Evolutionary conservation across 345 rosid genomes (phyloP).

Genomic region (Brassica napus): Da-Ae NC_063438.1:3898001-3898500

Average conservation of each 20-base stretch:
- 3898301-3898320: background rate
- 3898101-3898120: slow-evolving; percentile 21
- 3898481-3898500: background rate
- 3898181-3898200: background rate
- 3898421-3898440: background rate
- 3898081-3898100: slow-evolving; percentile 2
- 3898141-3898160: slow-evolving; percentile 19
- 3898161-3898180: background rate
- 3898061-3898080: background rate
- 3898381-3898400: background rate
- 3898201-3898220: background rate
- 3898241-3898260: background rate
- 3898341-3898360: background rate
- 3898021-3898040: background rate
- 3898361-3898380: background rate
- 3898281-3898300: background rate
- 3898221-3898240: background rate
- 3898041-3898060: background rate
- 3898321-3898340: background rate
- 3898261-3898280: background rate
- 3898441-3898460: background rate
- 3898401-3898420: background rate
- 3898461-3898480: background rate
- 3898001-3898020: slow-evolving; percentile 15
- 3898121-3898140: slow-evolving; percentile 17